A percentile compares a stretch with the other conserved stretches of the same genome.
These are phyloP conservation scores for Parsonsia alboflavescens DNA, from an alignment of 257 asterid genomes.

Conservation along the genomic window DNA sequence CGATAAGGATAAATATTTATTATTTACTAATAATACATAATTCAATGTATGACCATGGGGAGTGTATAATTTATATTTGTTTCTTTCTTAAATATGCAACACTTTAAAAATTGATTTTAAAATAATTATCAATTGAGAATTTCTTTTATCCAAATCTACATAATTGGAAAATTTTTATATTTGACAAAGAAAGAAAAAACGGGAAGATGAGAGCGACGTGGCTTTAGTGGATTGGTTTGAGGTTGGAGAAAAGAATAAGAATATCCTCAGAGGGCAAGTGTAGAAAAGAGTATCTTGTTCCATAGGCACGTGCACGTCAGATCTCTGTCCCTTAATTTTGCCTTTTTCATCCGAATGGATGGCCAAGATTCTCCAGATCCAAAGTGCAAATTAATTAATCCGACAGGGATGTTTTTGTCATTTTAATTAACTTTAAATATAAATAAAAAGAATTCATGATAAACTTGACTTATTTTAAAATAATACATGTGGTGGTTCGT, in stretches of 20 bases:
- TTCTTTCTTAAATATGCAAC: too few species aligned
- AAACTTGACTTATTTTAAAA: background rate
- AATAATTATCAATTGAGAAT: too few species aligned
- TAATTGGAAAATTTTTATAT: too few species aligned
- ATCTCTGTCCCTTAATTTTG: conserved; percentile 9
- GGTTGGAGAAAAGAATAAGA: conserved; percentile 3
- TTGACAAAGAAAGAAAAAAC: too few species aligned
- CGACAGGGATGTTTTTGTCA: background rate
- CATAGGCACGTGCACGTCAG: conserved; percentile 28
- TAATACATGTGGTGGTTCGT: conserved; percentile 9
- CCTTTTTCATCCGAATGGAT: background rate
- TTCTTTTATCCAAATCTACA: too few species aligned
- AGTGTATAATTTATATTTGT: too few species aligned
- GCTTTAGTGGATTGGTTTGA: background rate
- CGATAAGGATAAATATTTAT: too few species aligned
- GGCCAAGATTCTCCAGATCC: conserved; percentile 9
- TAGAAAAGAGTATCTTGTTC: background rate
- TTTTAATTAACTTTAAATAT: background rate
- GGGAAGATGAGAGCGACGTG: background rate
- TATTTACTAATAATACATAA: too few species aligned
- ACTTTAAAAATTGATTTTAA: too few species aligned
- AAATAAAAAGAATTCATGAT: background rate
- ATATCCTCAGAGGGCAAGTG: conserved; percentile 16
- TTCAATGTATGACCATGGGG: too few species aligned
- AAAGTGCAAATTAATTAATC: background rate